These are phyloP conservation scores for Cardamine occulta DNA, from an alignment of 345 rosid genomes.

Conservation along the genomic window DNA sequence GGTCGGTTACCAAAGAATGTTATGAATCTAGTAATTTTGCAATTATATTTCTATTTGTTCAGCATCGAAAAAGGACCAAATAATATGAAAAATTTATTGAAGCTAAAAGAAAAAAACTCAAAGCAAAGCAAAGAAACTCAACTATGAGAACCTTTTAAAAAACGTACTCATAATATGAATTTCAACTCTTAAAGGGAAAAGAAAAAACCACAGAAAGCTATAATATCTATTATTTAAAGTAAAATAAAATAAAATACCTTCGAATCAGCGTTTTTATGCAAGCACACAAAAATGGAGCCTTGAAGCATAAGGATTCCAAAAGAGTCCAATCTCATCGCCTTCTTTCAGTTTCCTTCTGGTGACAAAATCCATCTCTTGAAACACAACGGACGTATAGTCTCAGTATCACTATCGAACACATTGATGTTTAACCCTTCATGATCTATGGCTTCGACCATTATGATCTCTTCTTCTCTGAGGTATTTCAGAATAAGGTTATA, in stretches of 20 bases:
- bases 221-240: not conserved
- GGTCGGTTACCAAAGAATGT: not conserved
- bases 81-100: not conserved
- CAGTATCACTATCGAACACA: not conserved
- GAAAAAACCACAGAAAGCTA: not conserved
- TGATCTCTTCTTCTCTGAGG: not conserved
- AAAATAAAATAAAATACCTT: not conserved
- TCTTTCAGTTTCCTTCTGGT: not conserved
- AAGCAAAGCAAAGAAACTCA: not conserved
- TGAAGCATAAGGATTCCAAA: slow-evolving; percentile 8
- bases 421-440: not conserved
- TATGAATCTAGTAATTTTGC: not conserved
- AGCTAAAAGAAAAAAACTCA: not conserved
- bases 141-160: not conserved
- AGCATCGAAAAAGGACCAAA: not conserved
- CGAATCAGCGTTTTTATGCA: not conserved
- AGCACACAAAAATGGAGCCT: not conserved
- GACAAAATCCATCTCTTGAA: slow-evolving; percentile 17
- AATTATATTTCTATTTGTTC: not conserved
- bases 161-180: not conserved
- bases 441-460: not conserved
- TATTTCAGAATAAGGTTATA: not conserved
- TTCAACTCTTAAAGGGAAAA: not conserved
- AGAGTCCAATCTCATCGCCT: not conserved
- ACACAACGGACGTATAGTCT: not conserved